These are phyloP conservation scores for Raphanus sativus DNA, from an alignment of 345 rosid species.

Conservation along the genomic window DNA sequence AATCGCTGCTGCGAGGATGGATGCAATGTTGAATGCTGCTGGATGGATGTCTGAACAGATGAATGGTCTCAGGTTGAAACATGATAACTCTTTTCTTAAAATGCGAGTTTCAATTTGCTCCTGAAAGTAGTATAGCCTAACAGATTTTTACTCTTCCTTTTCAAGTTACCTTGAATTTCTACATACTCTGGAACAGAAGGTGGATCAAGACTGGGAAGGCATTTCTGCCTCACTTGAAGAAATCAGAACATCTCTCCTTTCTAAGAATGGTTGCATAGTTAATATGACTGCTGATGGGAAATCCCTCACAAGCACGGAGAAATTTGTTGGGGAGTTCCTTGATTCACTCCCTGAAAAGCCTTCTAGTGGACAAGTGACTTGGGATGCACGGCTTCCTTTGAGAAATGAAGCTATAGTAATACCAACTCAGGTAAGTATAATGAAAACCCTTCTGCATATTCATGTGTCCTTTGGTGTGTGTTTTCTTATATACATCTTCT, in stretches of 20 bases:
- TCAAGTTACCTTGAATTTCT: not conserved
- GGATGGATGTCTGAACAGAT: constrained; percentile 65
- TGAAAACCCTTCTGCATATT: not conserved
- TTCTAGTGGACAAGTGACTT: constrained; percentile 42
- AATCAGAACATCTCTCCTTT: not conserved
- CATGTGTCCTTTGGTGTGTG: not conserved
- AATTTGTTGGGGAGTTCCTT: constrained; percentile 66
- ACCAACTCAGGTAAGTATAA: constrained; percentile 74
- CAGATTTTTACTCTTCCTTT: not conserved
- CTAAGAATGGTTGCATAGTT: constrained; percentile 53
- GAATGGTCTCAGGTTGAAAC: constrained; percentile 65
- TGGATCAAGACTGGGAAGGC: not conserved
- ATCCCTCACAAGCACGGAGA: constrained; percentile 57
- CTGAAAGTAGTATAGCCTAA: constrained; percentile 16
- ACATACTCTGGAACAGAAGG: not conserved
- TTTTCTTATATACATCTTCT: constrained; percentile 6
- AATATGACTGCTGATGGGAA: constrained; percentile 89
- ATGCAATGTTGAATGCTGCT: constrained; percentile 79
- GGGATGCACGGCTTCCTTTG: constrained; percentile 61
- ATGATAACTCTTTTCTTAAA: not conserved
- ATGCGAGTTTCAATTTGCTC: not conserved
- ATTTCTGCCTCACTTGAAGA: not conserved
- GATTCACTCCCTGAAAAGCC: constrained; percentile 77
- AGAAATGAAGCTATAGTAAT: constrained; percentile 86
- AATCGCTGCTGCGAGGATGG: constrained; percentile 89